Percentiles rank a stretch among this genome's conserved stretches.
phyloP scores from a whole-genome alignment of 495 filamentous ascomycete species.

The Achaetomiella virescens region DNA sequence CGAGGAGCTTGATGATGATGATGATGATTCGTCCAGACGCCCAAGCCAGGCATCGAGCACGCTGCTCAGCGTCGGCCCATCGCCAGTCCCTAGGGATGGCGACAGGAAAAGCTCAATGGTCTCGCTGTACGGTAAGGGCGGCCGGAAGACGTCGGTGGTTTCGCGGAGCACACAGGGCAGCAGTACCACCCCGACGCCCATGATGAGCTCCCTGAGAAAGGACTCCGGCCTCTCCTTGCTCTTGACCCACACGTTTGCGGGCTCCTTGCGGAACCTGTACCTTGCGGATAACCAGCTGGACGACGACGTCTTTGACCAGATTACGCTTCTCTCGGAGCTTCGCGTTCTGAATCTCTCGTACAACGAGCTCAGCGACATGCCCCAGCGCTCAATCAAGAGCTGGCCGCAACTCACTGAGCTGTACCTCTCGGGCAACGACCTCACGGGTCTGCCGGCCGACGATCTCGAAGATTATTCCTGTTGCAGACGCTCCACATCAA shows the following conservation, averaged over 20 bases:
- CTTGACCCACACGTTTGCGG: conserved; percentile 74
- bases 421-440: conserved; percentile 91
- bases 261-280: conserved; percentile 73
- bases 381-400: conserved; percentile 74
- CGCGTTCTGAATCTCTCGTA: conserved; percentile 90
- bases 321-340: conserved; percentile 75
- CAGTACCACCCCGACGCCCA: conserved; percentile 38
- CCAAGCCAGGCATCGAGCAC: conserved; percentile 80
- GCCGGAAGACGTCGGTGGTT: conserved; percentile 76
- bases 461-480: conserved; percentile 83
- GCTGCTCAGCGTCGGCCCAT: conserved; percentile 65
- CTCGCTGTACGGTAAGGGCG: conserved; percentile 66
- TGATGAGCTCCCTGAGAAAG: conserved; percentile 54
- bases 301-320: conserved; percentile 89
- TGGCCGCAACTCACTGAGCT: conserved; percentile 87
- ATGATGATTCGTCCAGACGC: conserved; percentile 66
- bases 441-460: conserved; percentile 86
- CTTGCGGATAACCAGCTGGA: conserved; percentile 90
- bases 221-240: conserved; percentile 74
- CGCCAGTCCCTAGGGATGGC: conserved; percentile 52
- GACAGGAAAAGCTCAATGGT: conserved; percentile 76
- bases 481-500: conserved; percentile 93
- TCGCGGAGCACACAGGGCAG: conserved; percentile 52
- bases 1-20: conserved; percentile 68
- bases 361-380: conserved; percentile 89